phyloP scores from a whole-genome alignment of 2,329 filamentous ascomycete genomes.

The Colletotrichum sp. region DNA sequence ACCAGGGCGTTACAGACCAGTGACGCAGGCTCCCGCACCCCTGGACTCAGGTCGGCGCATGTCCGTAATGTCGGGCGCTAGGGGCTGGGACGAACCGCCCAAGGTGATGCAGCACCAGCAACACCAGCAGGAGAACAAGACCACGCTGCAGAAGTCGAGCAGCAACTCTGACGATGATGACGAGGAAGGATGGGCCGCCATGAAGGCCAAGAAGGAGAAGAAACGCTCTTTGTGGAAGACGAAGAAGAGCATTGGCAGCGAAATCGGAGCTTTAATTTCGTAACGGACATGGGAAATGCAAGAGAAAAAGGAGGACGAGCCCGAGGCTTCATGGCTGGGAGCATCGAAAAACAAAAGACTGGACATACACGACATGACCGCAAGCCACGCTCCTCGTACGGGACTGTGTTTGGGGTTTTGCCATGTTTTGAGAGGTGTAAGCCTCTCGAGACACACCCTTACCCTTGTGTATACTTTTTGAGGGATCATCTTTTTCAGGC shows the following conservation, averaged over 20 bases:
- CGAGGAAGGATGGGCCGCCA: constrained; percentile 72
- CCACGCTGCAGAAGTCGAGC: constrained; percentile 43
- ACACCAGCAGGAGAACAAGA: constrained; percentile 28
- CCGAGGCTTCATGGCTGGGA: neutral
- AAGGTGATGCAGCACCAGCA: constrained; percentile 39
- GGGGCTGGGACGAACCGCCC: constrained; percentile 34
- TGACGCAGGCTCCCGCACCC: constrained; percentile 65
- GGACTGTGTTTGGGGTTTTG: neutral
- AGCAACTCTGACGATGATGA: constrained; percentile 65
- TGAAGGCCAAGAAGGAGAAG: constrained; percentile 73
- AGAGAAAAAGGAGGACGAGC: neutral
- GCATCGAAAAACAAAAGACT: constrained; percentile 7
- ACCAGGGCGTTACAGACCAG: constrained; percentile 88
- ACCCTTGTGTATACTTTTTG: constrained; percentile 16
- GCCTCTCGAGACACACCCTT: neutral
- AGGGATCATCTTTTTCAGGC: constrained; percentile 6
- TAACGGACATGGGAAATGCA: constrained; percentile 1
- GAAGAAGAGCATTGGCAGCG: constrained; percentile 60
- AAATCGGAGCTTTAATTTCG: constrained; percentile 53
- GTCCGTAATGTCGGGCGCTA: constrained; percentile 47
- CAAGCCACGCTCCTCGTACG: neutral
- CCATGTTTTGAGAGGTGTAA: neutral
- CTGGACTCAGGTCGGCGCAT: constrained; percentile 27
- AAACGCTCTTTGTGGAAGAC: constrained; percentile 70
- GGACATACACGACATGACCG: constrained; percentile 4